Conservation (phyloP, 2,329 filamentous ascomycete species). For the Calonectria henricotiae region DNA sequence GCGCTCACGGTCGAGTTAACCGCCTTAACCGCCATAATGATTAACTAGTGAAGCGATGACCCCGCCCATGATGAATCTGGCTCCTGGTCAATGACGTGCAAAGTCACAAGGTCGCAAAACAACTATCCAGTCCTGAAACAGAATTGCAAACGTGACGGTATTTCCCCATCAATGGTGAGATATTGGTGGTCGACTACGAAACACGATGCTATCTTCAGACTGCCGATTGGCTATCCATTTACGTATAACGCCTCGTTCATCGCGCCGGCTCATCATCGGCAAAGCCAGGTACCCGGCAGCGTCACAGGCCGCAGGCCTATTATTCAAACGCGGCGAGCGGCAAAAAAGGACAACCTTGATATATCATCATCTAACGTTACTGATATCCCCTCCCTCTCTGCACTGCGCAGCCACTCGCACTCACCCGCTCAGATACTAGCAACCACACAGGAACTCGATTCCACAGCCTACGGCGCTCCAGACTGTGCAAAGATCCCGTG, state of each 20-base stretch:
- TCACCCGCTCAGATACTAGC: constrained; percentile 35
- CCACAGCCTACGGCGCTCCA: constrained; percentile 40
- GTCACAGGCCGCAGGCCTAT: constrained; percentile 32
- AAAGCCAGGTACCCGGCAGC: constrained; percentile 37
- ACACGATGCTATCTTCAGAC: constrained; percentile 31
- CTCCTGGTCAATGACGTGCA: neutral
- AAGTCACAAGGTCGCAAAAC: neutral
- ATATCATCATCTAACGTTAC: constrained; percentile 39
- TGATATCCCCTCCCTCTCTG: constrained; percentile 36
- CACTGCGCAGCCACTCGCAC: constrained; percentile 42
- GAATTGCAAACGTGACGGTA: constrained; percentile 18
- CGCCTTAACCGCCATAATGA: neutral
- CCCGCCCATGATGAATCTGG: neutral
- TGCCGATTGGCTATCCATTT: constrained; percentile 32
- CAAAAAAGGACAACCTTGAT: constrained; percentile 49
- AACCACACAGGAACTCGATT: constrained; percentile 33
- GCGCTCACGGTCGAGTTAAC: neutral
- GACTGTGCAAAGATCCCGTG: constrained; percentile 70
- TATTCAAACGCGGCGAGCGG: constrained; percentile 46
- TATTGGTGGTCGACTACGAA: constrained; percentile 10
- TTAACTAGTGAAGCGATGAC: neutral
- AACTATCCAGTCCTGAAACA: constrained; percentile 7
- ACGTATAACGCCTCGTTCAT: constrained; percentile 24
- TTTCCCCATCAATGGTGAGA: constrained; percentile 17
- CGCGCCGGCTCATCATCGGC: constrained; percentile 53